Evolutionary conservation across 345 rosid species (phyloP).

Genomic region (Triadica sebifera): DNA sequence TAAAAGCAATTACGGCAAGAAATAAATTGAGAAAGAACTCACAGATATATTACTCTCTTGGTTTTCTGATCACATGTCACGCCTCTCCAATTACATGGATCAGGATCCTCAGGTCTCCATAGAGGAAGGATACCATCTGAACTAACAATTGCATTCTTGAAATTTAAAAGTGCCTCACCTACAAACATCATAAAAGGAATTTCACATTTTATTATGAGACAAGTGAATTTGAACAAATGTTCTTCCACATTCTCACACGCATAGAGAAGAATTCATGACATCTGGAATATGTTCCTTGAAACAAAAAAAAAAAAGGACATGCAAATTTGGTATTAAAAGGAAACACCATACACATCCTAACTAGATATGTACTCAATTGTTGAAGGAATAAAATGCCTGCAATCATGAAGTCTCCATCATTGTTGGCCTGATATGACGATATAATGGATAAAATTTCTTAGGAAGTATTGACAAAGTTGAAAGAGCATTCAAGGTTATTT

Average conservation of each 20-base stretch:
- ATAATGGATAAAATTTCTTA: neutral
- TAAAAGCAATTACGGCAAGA: neutral
- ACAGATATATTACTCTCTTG: slow-evolving; percentile 82
- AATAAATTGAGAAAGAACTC: slow-evolving; percentile 32
- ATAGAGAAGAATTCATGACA: neutral
- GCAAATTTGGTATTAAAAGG: neutral
- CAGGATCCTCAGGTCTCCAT: slow-evolving; percentile 99
- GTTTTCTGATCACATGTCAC: slow-evolving; percentile 71
- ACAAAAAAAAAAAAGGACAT: neutral
- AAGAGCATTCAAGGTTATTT: neutral
- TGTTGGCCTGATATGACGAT: neutral
- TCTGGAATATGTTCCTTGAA: neutral
- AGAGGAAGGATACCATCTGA: slow-evolving; percentile 67
- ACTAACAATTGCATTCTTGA: slow-evolving; percentile 54
- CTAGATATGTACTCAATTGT: neutral
- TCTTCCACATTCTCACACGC: neutral
- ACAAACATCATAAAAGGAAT: slow-evolving; percentile 1
- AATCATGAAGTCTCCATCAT: neutral
- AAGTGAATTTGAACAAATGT: neutral
- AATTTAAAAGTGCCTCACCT: slow-evolving; percentile 89
- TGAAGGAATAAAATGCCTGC: neutral
- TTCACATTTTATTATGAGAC: neutral
- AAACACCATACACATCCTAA: neutral
- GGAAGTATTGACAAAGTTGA: neutral
- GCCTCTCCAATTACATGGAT: slow-evolving; percentile 96